These are phyloP conservation scores for Gracilaria gracilis DNA, from an alignment of 23 red algal species.

Conservation along the genomic window DNA sequence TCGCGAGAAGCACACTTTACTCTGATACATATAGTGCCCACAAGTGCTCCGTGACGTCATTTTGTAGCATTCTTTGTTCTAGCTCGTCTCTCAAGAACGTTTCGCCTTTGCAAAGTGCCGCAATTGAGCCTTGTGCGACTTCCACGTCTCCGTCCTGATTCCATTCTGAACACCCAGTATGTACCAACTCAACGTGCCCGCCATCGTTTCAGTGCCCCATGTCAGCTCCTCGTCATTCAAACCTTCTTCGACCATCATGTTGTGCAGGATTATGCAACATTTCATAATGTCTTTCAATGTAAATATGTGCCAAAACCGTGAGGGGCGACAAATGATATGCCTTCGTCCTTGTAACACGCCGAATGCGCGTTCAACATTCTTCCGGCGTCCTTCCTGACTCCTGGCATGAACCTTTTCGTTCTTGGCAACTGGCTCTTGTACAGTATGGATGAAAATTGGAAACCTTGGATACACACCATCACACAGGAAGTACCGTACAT, in stretches of 20 bases:
- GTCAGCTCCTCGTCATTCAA: background rate
- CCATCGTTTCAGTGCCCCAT: too few relatives aligned
- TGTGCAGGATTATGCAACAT: conserved; percentile 23
- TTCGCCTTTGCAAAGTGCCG: too few relatives aligned
- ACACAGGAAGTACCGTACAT: conserved; percentile 26
- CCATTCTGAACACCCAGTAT: too few relatives aligned
- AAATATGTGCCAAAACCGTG: background rate
- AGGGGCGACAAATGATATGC: conserved; percentile 11
- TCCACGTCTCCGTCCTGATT: too few relatives aligned
- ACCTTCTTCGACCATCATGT: conserved; percentile 32
- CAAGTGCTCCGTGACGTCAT: too few relatives aligned
- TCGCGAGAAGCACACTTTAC: too few relatives aligned
- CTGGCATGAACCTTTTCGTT: conserved; percentile 23
- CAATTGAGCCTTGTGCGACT: too few relatives aligned
- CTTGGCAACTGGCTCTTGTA: background rate
- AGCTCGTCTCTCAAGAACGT: too few relatives aligned
- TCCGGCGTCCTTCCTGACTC: conserved; percentile 28
- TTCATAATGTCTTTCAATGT: conserved; percentile 23
- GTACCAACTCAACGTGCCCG: too few relatives aligned
- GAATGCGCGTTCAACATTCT: conserved; percentile 58
- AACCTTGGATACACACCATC: conserved; percentile 53
- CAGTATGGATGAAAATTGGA: conserved; percentile 12
- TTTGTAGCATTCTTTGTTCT: too few relatives aligned
- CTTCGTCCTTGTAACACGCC: conserved; percentile 36
- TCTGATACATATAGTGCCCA: too few relatives aligned